Conservation (phyloP, 2,329 filamentous ascomycete species). For the Didymella pinodella region DNA sequence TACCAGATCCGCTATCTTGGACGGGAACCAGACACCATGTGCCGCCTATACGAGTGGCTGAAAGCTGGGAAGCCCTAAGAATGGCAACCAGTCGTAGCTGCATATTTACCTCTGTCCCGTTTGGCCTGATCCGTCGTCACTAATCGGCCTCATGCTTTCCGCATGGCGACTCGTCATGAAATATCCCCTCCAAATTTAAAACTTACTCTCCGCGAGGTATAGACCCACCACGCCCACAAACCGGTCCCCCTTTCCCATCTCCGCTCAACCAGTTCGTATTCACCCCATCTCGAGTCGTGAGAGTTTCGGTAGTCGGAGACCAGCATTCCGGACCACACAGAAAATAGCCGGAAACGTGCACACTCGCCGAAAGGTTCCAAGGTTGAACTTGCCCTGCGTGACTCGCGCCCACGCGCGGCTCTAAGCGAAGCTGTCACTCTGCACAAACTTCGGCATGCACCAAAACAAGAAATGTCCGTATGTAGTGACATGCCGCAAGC, state of each 20-base stretch:
- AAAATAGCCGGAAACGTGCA: background rate
- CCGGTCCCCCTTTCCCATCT: constrained; percentile 4
- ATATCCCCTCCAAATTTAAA: background rate
- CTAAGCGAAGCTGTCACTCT: constrained; percentile 12
- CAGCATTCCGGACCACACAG: background rate
- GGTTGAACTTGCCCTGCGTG: background rate
- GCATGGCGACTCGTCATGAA: background rate
- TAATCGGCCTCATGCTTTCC: background rate
- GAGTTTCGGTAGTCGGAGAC: background rate
- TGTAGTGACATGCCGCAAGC: background rate
- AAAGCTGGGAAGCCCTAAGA: background rate
- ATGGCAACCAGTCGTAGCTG: background rate
- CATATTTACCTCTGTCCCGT: background rate
- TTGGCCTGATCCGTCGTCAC: background rate
- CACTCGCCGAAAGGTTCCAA: background rate
- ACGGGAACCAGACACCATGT: background rate
- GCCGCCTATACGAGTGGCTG: background rate
- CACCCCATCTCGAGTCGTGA: constrained; percentile 1
- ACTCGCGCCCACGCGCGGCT: constrained; percentile 2
- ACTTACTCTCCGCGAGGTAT: background rate
- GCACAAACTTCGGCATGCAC: constrained; percentile 7
- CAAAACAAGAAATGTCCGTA: background rate
- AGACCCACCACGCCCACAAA: background rate
- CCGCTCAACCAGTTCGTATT: background rate
- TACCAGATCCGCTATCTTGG: background rate